Evolutionary conservation across 163 green algal species (phyloP).

Genomic region (Coccomyxa subellipsoidea): DNA sequence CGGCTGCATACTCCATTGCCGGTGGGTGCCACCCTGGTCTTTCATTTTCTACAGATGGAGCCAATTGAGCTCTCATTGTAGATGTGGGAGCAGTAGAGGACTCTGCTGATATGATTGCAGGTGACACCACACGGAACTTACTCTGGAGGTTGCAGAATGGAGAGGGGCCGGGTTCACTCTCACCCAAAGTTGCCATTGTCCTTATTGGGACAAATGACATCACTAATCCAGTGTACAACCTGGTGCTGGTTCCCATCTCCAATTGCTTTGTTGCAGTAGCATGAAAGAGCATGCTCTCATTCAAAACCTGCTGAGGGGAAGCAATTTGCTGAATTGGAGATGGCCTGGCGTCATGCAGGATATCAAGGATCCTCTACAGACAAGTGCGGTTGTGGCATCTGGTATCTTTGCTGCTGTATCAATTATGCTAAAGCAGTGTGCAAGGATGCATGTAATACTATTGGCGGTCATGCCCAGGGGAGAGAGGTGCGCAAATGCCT

Average conservation of each 20-base stretch:
- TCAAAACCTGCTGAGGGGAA: too few species aligned
- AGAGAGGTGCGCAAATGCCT: background rate
- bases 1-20: constrained; percentile 2
- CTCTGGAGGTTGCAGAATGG: constrained; percentile 29
- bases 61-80: too few species aligned
- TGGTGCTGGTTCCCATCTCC: background rate
- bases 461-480: background rate
- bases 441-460: background rate
- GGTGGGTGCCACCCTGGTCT: background rate
- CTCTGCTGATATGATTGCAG: too few species aligned
- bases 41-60: too few species aligned
- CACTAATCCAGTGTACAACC: background rate
- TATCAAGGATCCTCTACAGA: background rate
- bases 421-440: background rate
- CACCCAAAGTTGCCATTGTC: constrained; percentile 7
- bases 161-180: constrained; percentile 9
- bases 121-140: constrained; percentile 26
- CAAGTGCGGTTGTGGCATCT: background rate
- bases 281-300: too few species aligned
- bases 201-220: constrained; percentile 32
- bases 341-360: background rate
- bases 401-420: background rate
- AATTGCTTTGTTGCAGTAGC: too few species aligned
- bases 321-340: background rate
- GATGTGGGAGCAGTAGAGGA: too few species aligned